Conservation (phyloP, 768 basidiomycete species). For the Boletus sp. region DNA sequence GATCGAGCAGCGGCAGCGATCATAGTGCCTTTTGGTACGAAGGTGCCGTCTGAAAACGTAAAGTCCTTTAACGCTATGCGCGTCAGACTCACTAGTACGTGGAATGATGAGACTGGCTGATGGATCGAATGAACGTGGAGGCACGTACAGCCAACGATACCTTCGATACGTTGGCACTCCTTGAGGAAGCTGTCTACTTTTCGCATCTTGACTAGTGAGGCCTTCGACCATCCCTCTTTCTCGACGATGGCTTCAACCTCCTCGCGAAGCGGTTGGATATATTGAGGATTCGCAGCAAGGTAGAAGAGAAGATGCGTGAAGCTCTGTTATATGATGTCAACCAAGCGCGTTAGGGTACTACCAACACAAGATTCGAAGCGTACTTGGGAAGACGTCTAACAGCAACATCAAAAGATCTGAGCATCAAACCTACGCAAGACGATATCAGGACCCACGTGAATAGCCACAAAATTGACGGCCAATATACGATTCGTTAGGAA, state of each 20-base stretch:
- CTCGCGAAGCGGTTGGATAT: neutral
- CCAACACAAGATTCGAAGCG: neutral
- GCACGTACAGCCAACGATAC: neutral
- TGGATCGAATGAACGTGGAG: neutral
- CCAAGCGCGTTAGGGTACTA: neutral
- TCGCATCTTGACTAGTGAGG: neutral
- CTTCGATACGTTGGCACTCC: neutral
- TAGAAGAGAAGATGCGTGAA: neutral
- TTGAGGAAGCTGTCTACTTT: neutral
- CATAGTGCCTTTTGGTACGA: neutral
- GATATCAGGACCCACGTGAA: conserved; percentile 18
- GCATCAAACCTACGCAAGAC: neutral
- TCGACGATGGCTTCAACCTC: neutral
- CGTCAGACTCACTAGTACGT: neutral
- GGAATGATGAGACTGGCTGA: neutral
- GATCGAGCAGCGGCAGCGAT: neutral
- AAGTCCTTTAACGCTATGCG: neutral
- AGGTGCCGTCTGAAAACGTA: neutral
- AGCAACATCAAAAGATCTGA: neutral
- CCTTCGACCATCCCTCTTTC: neutral
- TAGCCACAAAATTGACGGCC: conserved; percentile 15
- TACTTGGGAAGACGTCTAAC: neutral
- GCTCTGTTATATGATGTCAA: neutral
- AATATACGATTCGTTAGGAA: conserved; percentile 24
- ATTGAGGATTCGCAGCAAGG: neutral